Evolutionary conservation across 192 early-diverging fungal genomes (phyloP).

Genomic region (Mortierella claussenii): DNA sequence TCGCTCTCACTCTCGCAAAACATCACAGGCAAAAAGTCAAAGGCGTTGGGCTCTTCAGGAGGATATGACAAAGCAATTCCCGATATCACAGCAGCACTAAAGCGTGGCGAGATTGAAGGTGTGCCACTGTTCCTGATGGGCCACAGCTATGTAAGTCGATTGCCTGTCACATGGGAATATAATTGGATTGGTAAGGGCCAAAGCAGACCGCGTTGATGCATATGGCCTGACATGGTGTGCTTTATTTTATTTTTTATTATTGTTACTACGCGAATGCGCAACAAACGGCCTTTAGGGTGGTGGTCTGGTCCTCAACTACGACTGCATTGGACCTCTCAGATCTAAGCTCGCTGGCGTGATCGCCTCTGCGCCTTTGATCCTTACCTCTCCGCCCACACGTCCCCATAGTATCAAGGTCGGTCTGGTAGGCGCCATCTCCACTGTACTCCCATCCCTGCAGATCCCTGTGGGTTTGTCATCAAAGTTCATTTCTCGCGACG

Average conservation of each 20-base stretch:
- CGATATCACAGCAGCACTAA: slow-evolving; percentile 60
- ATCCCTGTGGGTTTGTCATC: slow-evolving; percentile 57
- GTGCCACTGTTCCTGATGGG: slow-evolving; percentile 63
- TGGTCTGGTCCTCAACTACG: slow-evolving; percentile 65
- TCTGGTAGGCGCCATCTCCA: slow-evolving; percentile 42
- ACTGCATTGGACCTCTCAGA: slow-evolving; percentile 44
- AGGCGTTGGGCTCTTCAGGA: slow-evolving; percentile 52
- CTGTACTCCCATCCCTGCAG: slow-evolving; percentile 56
- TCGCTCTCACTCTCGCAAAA: too few species aligned
- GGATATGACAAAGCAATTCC: slow-evolving; percentile 54
- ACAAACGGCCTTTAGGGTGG: slow-evolving; percentile 50
- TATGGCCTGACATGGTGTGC: too few species aligned
- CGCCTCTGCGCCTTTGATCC: slow-evolving; percentile 63
- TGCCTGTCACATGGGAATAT: too few species aligned
- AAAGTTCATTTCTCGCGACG: slow-evolving; percentile 53
- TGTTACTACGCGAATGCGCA: background rate
- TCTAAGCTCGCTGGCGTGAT: slow-evolving; percentile 60
- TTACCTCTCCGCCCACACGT: slow-evolving; percentile 18
- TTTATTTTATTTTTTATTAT: background rate
- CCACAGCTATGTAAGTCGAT: slow-evolving; percentile 60
- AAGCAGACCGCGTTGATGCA: too few species aligned
- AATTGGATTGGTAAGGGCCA: too few species aligned
- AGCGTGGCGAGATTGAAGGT: slow-evolving; percentile 42
- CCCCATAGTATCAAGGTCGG: slow-evolving; percentile 47
- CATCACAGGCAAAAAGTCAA: slow-evolving; percentile 53